Base-by-base conservation (phyloP, 2,329 filamentous ascomycete species). In the Fusarium euwallaceae region DNA sequence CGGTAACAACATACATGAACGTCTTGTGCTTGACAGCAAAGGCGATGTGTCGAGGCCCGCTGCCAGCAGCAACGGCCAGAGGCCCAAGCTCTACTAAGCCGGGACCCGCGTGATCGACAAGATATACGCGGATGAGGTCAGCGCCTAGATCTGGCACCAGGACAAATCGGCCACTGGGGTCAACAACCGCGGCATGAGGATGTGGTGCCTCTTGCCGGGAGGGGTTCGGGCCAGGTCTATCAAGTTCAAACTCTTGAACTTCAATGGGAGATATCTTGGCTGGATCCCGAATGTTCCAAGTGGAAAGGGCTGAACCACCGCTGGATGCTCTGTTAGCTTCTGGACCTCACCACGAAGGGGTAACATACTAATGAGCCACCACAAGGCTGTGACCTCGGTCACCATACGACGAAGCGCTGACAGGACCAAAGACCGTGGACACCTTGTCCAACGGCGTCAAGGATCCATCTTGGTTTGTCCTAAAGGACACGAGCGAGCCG, bases 61-160 rank as follows among this genome's bases (percentile, higher is more conserved):
- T 88, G 17, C 91, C 92, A 3, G 87, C 74, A 37, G 84, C 72
- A 62, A 87, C 80, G 39, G 82, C 73, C 39, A 89, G 81, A 9
- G 88, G 84, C 8, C 79, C 73, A 22, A 83, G 74, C 24, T 82
- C 77, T 20, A 78, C 78, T 9, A 89, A 82, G 36, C 87, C 84
- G 8, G 82, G 78, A 55, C 86, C 85, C 73, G 89, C 82, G 10
- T 60, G 60, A 60, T 66, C 65, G 76, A 92, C 85, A 64, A 83
- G 78, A 80, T 89, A 94, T 66, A 84, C 82, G 72, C 89, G 90
- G 58, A 94, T 81, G 8, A 90, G 77, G 76, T 94, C 92, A 66
- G 88, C 86, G 45, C 92, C 90, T 6, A 95, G 86, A 75, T 94
- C 92, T 2, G 92, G 91, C 10, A 91, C 87, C 10, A 93, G 78